Percentiles rank a stretch among this genome's conserved stretches.
Conservation (phyloP, 768 basidiomycete genomes). For the Termitomyces titanicus region DNA sequence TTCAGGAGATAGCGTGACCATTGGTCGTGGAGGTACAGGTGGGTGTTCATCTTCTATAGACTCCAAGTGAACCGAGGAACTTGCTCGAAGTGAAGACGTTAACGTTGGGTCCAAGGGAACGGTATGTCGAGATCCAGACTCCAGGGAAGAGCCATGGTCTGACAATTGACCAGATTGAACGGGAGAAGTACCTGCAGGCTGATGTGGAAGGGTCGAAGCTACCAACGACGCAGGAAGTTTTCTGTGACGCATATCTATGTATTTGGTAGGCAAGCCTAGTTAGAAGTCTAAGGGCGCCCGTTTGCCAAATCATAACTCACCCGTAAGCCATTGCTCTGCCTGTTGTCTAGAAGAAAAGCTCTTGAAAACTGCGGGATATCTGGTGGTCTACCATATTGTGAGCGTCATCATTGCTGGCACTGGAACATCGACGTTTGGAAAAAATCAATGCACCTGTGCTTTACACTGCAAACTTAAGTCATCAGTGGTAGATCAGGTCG, state of each 20-base stretch:
- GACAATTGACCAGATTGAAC: background rate
- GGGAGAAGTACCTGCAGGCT: too few species aligned
- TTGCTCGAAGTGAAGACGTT: background rate
- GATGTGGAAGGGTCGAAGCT: too few species aligned
- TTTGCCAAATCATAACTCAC: constrained; percentile 13
- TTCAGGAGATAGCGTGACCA: constrained; percentile 45
- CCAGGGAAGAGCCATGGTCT: background rate
- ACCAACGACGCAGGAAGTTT: background rate
- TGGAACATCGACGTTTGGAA: background rate
- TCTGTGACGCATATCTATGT: background rate
- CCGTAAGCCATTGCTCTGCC: constrained; percentile 52
- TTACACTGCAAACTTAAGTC: constrained; percentile 35
- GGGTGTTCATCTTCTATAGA: background rate
- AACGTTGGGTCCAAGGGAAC: background rate
- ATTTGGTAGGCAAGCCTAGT: background rate
- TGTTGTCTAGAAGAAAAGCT: constrained; percentile 41
- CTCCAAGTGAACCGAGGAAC: background rate
- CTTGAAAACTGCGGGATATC: constrained; percentile 52
- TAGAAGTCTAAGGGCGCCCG: background rate
- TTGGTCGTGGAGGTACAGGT: background rate
- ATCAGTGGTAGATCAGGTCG: background rate
- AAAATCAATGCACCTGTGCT: constrained; percentile 31
- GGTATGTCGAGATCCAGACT: background rate
- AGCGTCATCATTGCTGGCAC: background rate
- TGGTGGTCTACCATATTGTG: constrained; percentile 36